Percentiles rank a stretch among this genome's conserved stretches.
Evolutionary conservation across 2,329 filamentous ascomycete species (phyloP).

Genomic region (Lachnellula occidentalis): DNA sequence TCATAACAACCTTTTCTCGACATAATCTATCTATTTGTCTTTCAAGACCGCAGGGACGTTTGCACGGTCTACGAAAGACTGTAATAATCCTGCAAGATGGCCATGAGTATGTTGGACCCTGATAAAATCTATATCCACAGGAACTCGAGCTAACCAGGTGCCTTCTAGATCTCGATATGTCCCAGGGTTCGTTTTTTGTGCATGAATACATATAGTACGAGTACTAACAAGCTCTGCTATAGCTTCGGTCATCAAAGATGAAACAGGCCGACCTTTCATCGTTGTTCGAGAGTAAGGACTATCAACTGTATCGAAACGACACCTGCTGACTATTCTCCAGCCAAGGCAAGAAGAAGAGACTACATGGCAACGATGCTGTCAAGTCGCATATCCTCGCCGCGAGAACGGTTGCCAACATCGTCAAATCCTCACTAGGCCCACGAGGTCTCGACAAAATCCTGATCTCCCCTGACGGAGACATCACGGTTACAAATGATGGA

Average conservation of each 20-base stretch:
- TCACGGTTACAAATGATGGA: slow-evolving; percentile 98
- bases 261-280: slow-evolving; percentile 95
- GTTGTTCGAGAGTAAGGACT: slow-evolving; percentile 86
- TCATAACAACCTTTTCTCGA: slow-evolving; percentile 6
- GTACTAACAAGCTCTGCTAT: slow-evolving; percentile 22
- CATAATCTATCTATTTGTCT: neutral
- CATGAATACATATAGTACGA: neutral
- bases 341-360: slow-evolving; percentile 95
- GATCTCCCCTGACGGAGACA: slow-evolving; percentile 97
- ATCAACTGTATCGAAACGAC: slow-evolving; percentile 15
- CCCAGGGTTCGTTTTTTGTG: slow-evolving; percentile 61
- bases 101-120: slow-evolving; percentile 47
- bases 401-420: slow-evolving; percentile 90
- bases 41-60: slow-evolving; percentile 1
- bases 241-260: slow-evolving; percentile 86
- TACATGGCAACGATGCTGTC: slow-evolving; percentile 93
- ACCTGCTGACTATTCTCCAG: slow-evolving; percentile 41
- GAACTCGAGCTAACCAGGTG: slow-evolving; percentile 22
- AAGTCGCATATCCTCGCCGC: slow-evolving; percentile 98
- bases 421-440: slow-evolving; percentile 93
- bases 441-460: slow-evolving; percentile 98
- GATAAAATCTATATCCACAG: slow-evolving; percentile 20
- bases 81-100: slow-evolving; percentile 41
- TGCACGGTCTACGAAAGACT: slow-evolving; percentile 15
- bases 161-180: slow-evolving; percentile 69